Evolutionary conservation across 2,329 filamentous ascomycete species (phyloP), one percentile per base, ranked within the genome.

Genomic region (Apiospora malaysiana): DNA sequence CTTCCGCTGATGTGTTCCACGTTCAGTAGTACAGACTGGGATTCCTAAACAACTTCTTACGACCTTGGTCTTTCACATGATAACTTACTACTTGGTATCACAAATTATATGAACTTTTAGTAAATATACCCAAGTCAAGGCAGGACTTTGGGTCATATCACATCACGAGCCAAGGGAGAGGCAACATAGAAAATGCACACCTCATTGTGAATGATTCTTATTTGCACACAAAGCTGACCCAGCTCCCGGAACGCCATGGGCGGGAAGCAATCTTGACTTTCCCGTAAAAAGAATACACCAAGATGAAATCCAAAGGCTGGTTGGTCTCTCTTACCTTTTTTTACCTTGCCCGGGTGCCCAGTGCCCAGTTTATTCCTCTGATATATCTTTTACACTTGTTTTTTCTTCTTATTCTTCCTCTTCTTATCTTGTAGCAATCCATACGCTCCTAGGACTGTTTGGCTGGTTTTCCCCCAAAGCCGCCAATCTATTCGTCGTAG

Each of bases 401-500:
- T 25, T 9, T 45, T 43, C 69, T 69, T 32, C 32, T 32, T 32
- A 16, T 45, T 45, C 12, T 16, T 45, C 16, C 12, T 68, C 47
- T 56, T 65, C 37, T 59, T 40, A 63, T 47, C 46, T 32, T 23
- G 32, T 27, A 42, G 46, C n/a, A n/a, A 21, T 14, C 18, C 23
- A 14, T 32, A 27, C 18, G 32, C 42, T 16, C 3, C 27, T 6
- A 7, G 2, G 27, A 18, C 23, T 27, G 23, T 5, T 23, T 12
- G 49, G n/a, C 23, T 25, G 2, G 47, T 2, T 27, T 16, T 16
- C 9, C 27, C 9, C 23, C 23, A 12, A 8, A 27, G 14, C 8
- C 49, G 6, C 16, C 5, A 16, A 14, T 16, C n/a, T 27, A 27
- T 16, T 81, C 80, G 37, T 79, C 76, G 59, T 79, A 80, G 0